These are phyloP conservation scores for Arabidopsis hybrid DNA, from an alignment of 441 rosid species.

Conservation along the genomic window DNA sequence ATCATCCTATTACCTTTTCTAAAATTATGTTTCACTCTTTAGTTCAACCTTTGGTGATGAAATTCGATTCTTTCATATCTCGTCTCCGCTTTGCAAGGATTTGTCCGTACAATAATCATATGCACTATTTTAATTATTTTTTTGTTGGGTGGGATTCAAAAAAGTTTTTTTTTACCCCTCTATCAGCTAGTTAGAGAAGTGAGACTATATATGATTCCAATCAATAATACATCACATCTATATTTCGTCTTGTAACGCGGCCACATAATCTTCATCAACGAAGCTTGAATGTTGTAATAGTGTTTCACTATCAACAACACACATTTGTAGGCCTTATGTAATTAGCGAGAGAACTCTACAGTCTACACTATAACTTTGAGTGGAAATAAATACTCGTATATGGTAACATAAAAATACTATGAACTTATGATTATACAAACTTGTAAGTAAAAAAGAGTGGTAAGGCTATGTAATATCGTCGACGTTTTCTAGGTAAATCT, in stretches of 20 bases:
- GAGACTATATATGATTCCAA: not conserved
- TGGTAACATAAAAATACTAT: too few relatives aligned
- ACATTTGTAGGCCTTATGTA: conserved; percentile 1
- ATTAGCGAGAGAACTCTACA: not conserved
- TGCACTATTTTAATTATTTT: not conserved
- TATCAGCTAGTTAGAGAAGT: not conserved
- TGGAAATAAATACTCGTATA: too few relatives aligned
- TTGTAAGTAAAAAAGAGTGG: too few relatives aligned
- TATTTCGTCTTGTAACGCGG: not conserved
- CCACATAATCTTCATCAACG: not conserved
- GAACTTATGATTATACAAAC: too few relatives aligned
- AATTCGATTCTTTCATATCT: conserved; percentile 41
- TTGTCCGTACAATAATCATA: conserved; percentile 26
- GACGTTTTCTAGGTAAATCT: not conserved
- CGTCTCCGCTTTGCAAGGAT: conserved; percentile 21
- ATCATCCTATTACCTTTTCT: not conserved
- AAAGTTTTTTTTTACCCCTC: too few relatives aligned
- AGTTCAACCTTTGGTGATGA: conserved; percentile 19
- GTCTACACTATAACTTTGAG: too few relatives aligned
- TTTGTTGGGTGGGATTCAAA: too few relatives aligned
- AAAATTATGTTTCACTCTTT: conserved; percentile 12
- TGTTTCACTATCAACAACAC: conserved; percentile 26
- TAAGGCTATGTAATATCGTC: not conserved
- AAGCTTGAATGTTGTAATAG: conserved; percentile 1
- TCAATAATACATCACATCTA: not conserved